Percentiles rank a stretch among this genome's conserved stretches.
Conservation (phyloP, 2,329 filamentous ascomycete species). For the Sclerotinia minor region DNA sequence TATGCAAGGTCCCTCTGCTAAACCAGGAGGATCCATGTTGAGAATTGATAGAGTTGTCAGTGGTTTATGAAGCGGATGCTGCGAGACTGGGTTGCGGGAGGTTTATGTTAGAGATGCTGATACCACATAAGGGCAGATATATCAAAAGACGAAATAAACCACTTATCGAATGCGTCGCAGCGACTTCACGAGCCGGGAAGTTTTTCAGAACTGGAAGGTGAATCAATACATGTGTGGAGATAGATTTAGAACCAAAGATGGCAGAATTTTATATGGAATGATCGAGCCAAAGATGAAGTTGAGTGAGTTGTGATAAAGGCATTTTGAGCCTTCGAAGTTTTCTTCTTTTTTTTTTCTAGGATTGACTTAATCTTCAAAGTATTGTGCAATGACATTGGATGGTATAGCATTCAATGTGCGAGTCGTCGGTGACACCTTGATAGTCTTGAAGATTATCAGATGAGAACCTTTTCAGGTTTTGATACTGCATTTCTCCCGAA, state of each 20-base stretch:
- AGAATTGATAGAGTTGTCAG: background rate
- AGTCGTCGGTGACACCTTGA: background rate
- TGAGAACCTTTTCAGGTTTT: background rate
- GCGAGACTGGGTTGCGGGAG: no score
- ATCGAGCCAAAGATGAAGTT: background rate
- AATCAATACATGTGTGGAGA: background rate
- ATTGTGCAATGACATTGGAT: background rate
- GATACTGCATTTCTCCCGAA: background rate
- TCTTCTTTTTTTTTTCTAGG: no score
- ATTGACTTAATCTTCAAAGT: background rate
- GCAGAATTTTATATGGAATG: no score
- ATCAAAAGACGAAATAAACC: background rate
- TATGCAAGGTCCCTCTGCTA: background rate
- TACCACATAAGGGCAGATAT: background rate
- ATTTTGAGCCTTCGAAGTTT: background rate
- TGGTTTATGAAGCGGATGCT: background rate
- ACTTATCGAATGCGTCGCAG: background rate
- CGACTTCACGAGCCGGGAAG: background rate
- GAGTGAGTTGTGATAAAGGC: background rate
- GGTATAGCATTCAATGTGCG: background rate
- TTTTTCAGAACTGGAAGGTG: background rate
- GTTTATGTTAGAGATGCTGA: background rate
- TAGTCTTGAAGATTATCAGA: background rate
- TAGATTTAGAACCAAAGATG: background rate
- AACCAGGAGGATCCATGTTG: background rate